Evolutionary conservation across 768 basidiomycete genomes (phyloP).

Genomic region (Amanita jacksonii): DNA sequence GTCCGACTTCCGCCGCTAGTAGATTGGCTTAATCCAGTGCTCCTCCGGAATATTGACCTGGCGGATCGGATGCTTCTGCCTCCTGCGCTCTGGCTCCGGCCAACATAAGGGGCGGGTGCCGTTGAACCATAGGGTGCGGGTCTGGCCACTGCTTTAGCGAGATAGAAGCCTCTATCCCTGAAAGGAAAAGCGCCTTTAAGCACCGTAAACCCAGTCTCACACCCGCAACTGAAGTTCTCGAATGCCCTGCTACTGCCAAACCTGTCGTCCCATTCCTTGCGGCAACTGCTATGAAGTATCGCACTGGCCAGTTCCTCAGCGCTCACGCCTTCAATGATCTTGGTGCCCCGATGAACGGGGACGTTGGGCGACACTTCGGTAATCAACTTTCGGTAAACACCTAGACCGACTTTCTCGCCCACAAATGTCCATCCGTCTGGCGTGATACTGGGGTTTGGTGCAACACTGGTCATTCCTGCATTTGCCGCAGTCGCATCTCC

Average conservation of each 20-base stretch:
- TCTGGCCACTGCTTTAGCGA: conserved; percentile 70
- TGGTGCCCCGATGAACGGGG: conserved; percentile 80
- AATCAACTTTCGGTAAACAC: conserved; percentile 66
- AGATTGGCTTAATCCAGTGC: conserved; percentile 27
- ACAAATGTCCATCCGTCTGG: conserved; percentile 65
- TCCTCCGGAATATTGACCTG: conserved; percentile 29
- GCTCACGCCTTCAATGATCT: conserved; percentile 88
- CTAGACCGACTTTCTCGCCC: conserved; percentile 57
- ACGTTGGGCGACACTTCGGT: conserved; percentile 71
- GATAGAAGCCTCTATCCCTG: conserved; percentile 78
- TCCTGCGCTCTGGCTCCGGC: conserved; percentile 1
- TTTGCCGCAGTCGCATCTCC: neutral
- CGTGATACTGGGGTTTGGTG: conserved; percentile 17
- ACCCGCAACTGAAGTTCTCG: conserved; percentile 70
- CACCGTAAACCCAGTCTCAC: conserved; percentile 61
- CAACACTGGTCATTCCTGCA: neutral
- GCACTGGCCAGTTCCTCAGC: conserved; percentile 83
- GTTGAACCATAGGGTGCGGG: conserved; percentile 24
- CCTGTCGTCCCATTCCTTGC: conserved; percentile 82
- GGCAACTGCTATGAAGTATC: conserved; percentile 57
- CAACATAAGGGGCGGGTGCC: neutral
- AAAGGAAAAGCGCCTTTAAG: conserved; percentile 84
- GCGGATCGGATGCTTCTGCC: neutral
- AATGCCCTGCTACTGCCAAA: conserved; percentile 63
- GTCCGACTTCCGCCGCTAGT: conserved; percentile 36